Conservation (phyloP, 805 yeast genomes). For the Monosporozyma yasuniensis region DNA sequence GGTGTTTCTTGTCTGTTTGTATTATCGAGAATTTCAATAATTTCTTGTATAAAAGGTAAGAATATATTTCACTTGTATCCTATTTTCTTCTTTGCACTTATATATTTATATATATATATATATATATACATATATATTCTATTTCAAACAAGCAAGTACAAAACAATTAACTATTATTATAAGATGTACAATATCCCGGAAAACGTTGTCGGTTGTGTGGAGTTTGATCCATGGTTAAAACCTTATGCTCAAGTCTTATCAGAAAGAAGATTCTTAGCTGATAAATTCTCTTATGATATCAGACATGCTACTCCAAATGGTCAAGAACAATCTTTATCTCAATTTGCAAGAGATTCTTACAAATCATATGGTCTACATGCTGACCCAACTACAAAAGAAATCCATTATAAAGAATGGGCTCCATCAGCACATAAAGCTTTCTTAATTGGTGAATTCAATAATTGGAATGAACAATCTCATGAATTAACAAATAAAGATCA, state of each 20-base stretch:
- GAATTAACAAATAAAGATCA: constrained; percentile 46
- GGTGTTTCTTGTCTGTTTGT: too few relatives aligned
- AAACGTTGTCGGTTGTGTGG: constrained; percentile 51
- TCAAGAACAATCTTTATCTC: constrained; percentile 54
- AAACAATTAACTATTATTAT: too few relatives aligned
- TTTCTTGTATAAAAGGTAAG: too few relatives aligned
- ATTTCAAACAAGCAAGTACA: too few relatives aligned
- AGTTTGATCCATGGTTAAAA: constrained; percentile 77
- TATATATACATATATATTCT: too few relatives aligned
- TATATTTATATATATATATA: too few relatives aligned
- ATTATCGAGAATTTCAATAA: too few relatives aligned
- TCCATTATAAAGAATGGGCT: constrained; percentile 74
- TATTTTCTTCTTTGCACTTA: too few relatives aligned
- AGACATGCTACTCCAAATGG: constrained; percentile 29
- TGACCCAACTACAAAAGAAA: constrained; percentile 39
- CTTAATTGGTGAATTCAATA: constrained; percentile 87
- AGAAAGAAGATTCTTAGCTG: constrained; percentile 57
- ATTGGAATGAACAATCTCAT: constrained; percentile 58
- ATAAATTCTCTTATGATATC: constrained; percentile 51
- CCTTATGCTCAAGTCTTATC: constrained; percentile 65
- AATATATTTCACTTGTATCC: too few relatives aligned
- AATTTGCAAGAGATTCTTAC: constrained; percentile 67
- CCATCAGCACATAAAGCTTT: constrained; percentile 75
- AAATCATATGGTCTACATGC: constrained; percentile 70
- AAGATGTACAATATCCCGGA: constrained; percentile 23